These are phyloP conservation scores for Lactarius psammicola DNA, from an alignment of 768 basidiomycete genomes.

Conservation along the genomic window DNA sequence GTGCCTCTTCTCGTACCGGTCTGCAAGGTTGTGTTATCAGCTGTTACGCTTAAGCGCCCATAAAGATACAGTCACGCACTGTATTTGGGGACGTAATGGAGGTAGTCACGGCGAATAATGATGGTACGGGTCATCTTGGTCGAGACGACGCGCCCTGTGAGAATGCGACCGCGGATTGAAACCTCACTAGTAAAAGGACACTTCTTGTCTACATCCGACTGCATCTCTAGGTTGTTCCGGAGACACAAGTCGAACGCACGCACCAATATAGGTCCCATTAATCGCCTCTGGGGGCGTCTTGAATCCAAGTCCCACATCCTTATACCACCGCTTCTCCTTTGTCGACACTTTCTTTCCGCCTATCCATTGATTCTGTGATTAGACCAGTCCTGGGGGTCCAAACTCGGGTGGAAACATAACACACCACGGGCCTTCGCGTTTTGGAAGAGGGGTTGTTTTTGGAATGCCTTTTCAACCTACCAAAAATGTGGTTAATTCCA, in stretches of 20 bases:
- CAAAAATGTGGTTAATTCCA: background rate
- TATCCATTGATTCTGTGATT: constrained; percentile 32
- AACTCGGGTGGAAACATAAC: constrained; percentile 37
- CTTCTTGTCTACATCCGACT: constrained; percentile 79
- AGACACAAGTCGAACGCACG: constrained; percentile 35
- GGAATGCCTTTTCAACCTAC: constrained; percentile 95
- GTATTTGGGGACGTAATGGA: constrained; percentile 99
- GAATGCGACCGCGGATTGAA: constrained; percentile 98
- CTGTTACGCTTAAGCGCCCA: background rate
- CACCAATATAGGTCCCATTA: constrained; percentile 94
- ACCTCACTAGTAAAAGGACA: constrained; percentile 97
- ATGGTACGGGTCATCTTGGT: constrained; percentile 99
- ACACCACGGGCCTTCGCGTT: constrained; percentile 91
- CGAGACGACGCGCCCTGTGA: constrained; percentile 96
- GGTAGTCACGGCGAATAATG: constrained; percentile 92
- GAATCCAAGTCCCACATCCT: constrained; percentile 96
- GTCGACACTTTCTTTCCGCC: constrained; percentile 90
- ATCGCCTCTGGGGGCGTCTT: constrained; percentile 97
- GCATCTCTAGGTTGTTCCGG: background rate
- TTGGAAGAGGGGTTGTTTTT: constrained; percentile 98
- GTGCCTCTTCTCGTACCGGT: constrained; percentile 98
- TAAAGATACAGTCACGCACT: constrained; percentile 50
- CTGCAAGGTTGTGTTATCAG: constrained; percentile 39
- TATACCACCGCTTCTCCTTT: constrained; percentile 98
- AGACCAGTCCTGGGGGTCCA: constrained; percentile 1